Percentiles rank a stretch among this genome's conserved stretches.
Conservation (phyloP, 768 basidiomycete species). For the Lactifluus hygrophoroides region DNA sequence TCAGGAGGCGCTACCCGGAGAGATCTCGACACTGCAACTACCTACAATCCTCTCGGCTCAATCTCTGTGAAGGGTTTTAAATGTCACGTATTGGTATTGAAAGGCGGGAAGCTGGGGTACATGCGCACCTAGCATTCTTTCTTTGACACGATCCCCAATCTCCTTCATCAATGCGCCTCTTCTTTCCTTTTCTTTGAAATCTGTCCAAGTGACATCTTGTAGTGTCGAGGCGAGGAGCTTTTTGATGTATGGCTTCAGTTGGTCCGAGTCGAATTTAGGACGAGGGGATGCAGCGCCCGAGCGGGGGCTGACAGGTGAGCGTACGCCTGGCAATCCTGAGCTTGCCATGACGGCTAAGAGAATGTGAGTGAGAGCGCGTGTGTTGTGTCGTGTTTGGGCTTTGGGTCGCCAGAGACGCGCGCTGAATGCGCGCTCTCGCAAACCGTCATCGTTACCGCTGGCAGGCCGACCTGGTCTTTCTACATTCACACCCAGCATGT, state of each 20-base stretch:
- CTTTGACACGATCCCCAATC: constrained; percentile 76
- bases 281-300: constrained; percentile 53
- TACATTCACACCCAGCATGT: constrained; percentile 37
- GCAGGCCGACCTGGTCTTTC: neutral
- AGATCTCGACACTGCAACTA: neutral
- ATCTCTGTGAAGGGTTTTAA: constrained; percentile 39
- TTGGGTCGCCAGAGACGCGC: neutral
- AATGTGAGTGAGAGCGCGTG: neutral
- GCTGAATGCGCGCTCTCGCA: neutral
- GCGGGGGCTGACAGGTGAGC: constrained; percentile 54
- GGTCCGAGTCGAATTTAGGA: constrained; percentile 58
- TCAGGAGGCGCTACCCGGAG: neutral
- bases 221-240: constrained; percentile 67
- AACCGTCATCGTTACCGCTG: neutral
- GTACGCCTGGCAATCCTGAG: constrained; percentile 32
- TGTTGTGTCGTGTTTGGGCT: constrained; percentile 16
- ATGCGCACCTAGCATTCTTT: constrained; percentile 59
- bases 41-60: constrained; percentile 68
- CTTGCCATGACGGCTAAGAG: too few relatives aligned
- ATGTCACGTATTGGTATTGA: constrained; percentile 1
- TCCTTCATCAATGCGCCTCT: constrained; percentile 75
- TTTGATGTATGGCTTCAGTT: constrained; percentile 73
- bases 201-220: constrained; percentile 56
- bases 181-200: constrained; percentile 57
- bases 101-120: neutral